phyloP scores from a whole-genome alignment of 345 rosid species.

The Rhodamnia rubescens region DNA sequence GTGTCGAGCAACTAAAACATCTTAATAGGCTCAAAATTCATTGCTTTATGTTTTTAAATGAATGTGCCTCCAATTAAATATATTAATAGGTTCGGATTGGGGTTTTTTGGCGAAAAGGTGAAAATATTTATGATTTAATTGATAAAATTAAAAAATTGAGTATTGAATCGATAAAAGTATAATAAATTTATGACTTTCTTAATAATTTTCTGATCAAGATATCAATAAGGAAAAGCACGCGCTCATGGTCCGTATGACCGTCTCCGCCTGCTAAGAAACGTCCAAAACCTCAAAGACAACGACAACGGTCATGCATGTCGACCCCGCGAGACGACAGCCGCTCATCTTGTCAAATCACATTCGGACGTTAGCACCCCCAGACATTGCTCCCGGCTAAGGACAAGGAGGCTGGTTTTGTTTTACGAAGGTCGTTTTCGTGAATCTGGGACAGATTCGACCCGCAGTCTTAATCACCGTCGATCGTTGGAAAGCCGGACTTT shows the following conservation, averaged over 20 bases:
- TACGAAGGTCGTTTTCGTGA: neutral
- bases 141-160: too few relatives aligned
- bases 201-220: too few relatives aligned
- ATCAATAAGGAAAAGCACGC: neutral
- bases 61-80: too few relatives aligned
- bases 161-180: too few relatives aligned
- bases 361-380: neutral
- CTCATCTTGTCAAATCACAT: neutral
- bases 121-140: too few relatives aligned
- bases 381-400: neutral
- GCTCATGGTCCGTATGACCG: neutral
- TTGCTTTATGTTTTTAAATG: too few relatives aligned
- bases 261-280: neutral
- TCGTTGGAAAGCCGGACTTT: neutral
- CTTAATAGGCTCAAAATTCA: too few relatives aligned
- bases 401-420: neutral
- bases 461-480: neutral
- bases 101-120: too few relatives aligned
- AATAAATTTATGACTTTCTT: too few relatives aligned
- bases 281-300: neutral
- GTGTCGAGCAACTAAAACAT: too few relatives aligned
- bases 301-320: neutral
- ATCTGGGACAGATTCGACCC: neutral
- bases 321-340: neutral
- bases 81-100: too few relatives aligned